Evolutionary conservation across 352 stramenopile genomes (phyloP).

Genomic region (Phytophthora kernoviae): DNA sequence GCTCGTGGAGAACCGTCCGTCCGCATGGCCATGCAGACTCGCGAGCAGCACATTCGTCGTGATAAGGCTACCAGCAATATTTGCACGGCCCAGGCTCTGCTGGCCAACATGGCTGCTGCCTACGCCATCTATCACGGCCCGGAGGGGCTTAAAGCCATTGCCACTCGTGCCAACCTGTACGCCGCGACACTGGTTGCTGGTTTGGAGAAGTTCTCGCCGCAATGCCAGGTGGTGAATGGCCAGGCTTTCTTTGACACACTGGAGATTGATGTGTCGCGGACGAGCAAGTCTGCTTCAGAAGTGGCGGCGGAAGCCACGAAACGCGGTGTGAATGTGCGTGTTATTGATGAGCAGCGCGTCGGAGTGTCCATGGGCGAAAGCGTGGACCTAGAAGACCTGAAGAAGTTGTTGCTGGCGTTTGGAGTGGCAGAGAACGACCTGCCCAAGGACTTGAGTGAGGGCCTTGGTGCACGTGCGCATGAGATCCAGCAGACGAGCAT

Average conservation of each 20-base stretch:
- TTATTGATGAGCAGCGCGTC: constrained; percentile 87
- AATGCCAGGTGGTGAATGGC: constrained; percentile 59
- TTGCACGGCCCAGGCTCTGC: constrained; percentile 98
- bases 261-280: constrained; percentile 88
- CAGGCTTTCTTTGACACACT: constrained; percentile 98
- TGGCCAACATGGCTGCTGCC: constrained; percentile 98
- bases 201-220: constrained; percentile 83
- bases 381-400: constrained; percentile 92
- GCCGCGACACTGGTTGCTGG: constrained; percentile 88
- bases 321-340: constrained; percentile 86
- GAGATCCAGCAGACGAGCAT: constrained; percentile 68
- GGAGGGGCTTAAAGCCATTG: constrained; percentile 95
- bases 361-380: constrained; percentile 97
- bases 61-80: constrained; percentile 99
- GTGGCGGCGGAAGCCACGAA: constrained; percentile 72
- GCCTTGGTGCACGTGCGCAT: constrained; percentile 59
- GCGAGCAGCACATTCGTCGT: constrained; percentile 98
- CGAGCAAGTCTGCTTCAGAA: constrained; percentile 74
- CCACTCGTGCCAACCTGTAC: constrained; percentile 93
- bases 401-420: constrained; percentile 86
- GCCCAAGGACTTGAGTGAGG: constrained; percentile 26
- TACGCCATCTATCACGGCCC: constrained; percentile 99
- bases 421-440: constrained; percentile 55
- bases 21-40: constrained; percentile 99
- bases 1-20: constrained; percentile 94